Evolutionary conservation across 2,329 filamentous ascomycete genomes (phyloP).

Genomic region (Bipolaris gigantea): DNA sequence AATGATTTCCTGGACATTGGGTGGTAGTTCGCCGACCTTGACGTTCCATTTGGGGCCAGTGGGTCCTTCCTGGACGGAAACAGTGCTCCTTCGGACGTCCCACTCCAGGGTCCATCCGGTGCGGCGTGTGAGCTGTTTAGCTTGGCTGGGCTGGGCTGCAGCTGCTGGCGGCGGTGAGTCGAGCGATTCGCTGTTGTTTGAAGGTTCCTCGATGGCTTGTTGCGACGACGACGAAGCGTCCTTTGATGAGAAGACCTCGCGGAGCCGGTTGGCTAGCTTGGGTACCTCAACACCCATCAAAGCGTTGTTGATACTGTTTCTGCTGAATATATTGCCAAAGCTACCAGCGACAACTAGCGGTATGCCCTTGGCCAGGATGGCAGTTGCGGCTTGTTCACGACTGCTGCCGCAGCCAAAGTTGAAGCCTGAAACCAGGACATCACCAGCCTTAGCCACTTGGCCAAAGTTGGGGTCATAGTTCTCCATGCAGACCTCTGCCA

Average conservation of each 20-base stretch:
- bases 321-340: conserved; percentile 80
- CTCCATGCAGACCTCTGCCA: conserved; percentile 90
- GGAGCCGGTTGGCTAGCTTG: conserved; percentile 64
- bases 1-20: conserved; percentile 73
- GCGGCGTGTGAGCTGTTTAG: conserved; percentile 66
- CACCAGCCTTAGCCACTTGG: conserved; percentile 64
- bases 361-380: conserved; percentile 78
- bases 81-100: conserved; percentile 74
- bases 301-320: conserved; percentile 80
- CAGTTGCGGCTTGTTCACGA: conserved; percentile 85
- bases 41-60: conserved; percentile 71
- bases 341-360: conserved; percentile 78
- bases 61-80: conserved; percentile 70
- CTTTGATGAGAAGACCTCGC: conserved; percentile 58
- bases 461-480: conserved; percentile 84
- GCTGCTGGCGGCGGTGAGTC: conserved; percentile 51
- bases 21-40: conserved; percentile 79
- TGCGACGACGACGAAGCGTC: conserved; percentile 30
- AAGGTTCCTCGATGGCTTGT: conserved; percentile 55
- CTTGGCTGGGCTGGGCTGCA: conserved; percentile 44
- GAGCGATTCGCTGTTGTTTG: conserved; percentile 53
- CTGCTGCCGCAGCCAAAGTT: conserved; percentile 86
- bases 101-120: conserved; percentile 84
- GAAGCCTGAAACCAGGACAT: conserved; percentile 83
- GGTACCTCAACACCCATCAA: conserved; percentile 73